Percentiles rank a stretch among this genome's conserved stretches.
Evolutionary conservation across 768 basidiomycete species (phyloP).

Genomic region (Rhizopogon rudus): DNA sequence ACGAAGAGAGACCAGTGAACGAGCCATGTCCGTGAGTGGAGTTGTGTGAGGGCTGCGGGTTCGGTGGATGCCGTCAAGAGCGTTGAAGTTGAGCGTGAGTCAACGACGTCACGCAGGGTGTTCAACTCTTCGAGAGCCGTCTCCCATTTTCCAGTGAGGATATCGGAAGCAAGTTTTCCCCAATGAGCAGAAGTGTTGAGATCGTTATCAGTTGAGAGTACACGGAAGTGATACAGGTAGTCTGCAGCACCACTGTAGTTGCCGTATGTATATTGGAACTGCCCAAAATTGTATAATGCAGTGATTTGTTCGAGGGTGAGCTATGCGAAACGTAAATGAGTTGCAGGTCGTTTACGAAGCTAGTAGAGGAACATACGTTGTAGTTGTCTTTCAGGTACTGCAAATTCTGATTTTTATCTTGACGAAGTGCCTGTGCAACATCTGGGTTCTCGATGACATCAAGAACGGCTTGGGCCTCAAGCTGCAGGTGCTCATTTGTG

Average conservation of each 20-base stretch:
- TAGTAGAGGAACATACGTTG: slow-evolving; percentile 46
- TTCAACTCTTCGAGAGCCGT: slow-evolving; percentile 94
- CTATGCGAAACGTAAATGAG: slow-evolving; percentile 35
- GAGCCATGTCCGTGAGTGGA: slow-evolving; percentile 95
- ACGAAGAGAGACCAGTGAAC: slow-evolving; percentile 98
- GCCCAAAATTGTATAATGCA: slow-evolving; percentile 94
- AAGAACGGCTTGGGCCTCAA: slow-evolving; percentile 88
- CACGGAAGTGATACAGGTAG: slow-evolving; percentile 98
- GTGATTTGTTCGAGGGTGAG: slow-evolving; percentile 94
- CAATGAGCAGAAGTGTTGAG: slow-evolving; percentile 96
- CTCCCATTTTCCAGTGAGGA: slow-evolving; percentile 93
- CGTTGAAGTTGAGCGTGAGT: slow-evolving; percentile 61
- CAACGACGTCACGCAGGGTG: slow-evolving; percentile 89
- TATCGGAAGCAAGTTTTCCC: slow-evolving; percentile 97
- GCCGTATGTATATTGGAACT: slow-evolving; percentile 98
- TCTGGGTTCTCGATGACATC: slow-evolving; percentile 97
- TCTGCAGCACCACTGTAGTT: slow-evolving; percentile 96
- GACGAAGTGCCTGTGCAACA: slow-evolving; percentile 88
- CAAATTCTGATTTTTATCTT: slow-evolving; percentile 96
- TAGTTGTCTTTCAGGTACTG: slow-evolving; percentile 93
- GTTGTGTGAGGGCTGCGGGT: slow-evolving; percentile 75
- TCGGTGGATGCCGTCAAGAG: slow-evolving; percentile 41
- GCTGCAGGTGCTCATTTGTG: slow-evolving; percentile 79
- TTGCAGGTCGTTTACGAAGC: slow-evolving; percentile 3
- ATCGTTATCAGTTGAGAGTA: slow-evolving; percentile 89